These are phyloP conservation scores for Colletotrichum paranaense DNA, from an alignment of 2,329 filamentous ascomycete genomes.

Conservation along the genomic window DNA sequence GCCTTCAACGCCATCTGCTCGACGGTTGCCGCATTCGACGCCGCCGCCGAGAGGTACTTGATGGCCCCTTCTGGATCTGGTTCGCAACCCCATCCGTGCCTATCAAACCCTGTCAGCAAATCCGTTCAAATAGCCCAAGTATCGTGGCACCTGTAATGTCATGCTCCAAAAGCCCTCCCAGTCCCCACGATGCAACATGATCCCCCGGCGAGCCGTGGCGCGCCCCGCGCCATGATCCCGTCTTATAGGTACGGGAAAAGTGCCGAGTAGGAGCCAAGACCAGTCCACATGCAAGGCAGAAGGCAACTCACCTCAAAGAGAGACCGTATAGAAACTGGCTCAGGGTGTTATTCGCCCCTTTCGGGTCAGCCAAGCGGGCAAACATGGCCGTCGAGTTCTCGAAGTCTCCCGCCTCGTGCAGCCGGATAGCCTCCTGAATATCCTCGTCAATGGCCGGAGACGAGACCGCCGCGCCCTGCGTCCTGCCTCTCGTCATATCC, in stretches of 20 bases:
- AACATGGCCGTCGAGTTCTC: constrained; percentile 87
- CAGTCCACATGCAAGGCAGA: neutral
- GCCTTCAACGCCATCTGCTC: constrained; percentile 87
- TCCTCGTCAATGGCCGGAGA: constrained; percentile 70
- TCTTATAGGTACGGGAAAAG: neutral
- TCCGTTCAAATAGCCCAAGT: neutral
- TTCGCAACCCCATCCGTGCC: constrained; percentile 92
- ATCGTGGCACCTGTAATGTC: constrained; percentile 4
- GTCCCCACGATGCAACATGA: neutral
- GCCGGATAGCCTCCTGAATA: constrained; percentile 94
- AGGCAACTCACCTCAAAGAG: constrained; percentile 77
- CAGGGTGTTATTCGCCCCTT: constrained; percentile 89
- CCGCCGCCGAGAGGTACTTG: constrained; percentile 86
- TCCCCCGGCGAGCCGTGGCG: constrained; percentile 3
- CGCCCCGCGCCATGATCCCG: constrained; percentile 1
- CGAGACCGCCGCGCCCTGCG: constrained; percentile 49
- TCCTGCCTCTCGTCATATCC: constrained; percentile 34
- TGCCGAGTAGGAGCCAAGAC: constrained; percentile 11
- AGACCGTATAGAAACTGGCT: constrained; percentile 97
- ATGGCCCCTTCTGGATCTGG: constrained; percentile 80
- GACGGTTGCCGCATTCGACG: constrained; percentile 88
- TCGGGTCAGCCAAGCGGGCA: constrained; percentile 82
- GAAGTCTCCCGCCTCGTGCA: constrained; percentile 88
- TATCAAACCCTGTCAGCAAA: constrained; percentile 47
- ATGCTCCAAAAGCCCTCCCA: neutral